These are phyloP conservation scores for Rhodotorula sp. DNA, from an alignment of 1,284 basidiomycete genomes.

Conservation along the genomic window DNA sequence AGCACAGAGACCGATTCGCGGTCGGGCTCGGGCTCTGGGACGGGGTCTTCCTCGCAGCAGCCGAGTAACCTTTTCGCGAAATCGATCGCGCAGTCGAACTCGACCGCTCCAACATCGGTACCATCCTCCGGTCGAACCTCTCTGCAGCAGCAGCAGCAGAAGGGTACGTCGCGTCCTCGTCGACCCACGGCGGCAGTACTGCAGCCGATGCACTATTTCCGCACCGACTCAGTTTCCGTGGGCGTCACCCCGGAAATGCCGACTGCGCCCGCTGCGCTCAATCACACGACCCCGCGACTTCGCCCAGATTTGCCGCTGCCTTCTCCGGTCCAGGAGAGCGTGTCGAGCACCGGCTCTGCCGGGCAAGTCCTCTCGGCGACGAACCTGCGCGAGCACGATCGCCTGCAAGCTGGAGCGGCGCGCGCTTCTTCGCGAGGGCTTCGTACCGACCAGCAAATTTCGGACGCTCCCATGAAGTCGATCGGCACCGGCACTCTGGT, in stretches of 20 bases:
- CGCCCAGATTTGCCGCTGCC: too few relatives aligned
- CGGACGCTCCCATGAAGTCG: too few relatives aligned
- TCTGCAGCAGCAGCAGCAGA: neutral
- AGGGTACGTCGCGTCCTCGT: neutral
- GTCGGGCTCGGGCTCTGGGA: conserved; percentile 1
- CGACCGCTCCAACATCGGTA: conserved; percentile 7
- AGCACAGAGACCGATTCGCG: neutral
- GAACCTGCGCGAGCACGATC: conserved; percentile 4
- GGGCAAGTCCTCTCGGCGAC: conserved; percentile 4
- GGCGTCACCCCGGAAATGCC: neutral
- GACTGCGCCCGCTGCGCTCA: too few relatives aligned
- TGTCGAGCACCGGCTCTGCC: neutral
- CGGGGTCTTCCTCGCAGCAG: conserved; percentile 1
- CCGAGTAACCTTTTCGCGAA: neutral
- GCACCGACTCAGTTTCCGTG: neutral
- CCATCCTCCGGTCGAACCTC: neutral
- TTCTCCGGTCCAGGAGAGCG: neutral
- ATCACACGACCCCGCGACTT: too few relatives aligned
- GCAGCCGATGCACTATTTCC: conserved; percentile 22
- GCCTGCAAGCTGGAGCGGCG: neutral
- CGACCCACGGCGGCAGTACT: conserved; percentile 19
- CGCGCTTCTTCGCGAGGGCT: neutral
- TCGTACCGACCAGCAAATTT: neutral
- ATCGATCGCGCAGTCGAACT: conserved; percentile 4
- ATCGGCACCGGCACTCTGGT: conserved; percentile 21